Conservation (phyloP, 2,329 filamentous ascomycete genomes). For the Exophiala sp. region DNA sequence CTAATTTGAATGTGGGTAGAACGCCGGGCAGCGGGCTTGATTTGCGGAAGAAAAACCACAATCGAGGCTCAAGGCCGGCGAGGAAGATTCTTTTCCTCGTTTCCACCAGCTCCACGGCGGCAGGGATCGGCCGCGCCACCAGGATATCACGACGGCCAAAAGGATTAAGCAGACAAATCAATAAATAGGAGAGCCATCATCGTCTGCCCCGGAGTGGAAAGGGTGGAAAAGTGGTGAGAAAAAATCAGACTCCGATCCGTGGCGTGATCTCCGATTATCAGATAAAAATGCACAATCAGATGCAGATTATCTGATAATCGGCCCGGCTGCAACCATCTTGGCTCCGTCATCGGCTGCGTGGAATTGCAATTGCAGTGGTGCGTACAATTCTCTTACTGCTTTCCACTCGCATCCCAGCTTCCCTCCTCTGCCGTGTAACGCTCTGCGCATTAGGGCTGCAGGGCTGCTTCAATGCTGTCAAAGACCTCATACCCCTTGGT, state of each 20-base stretch:
- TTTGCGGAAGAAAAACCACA: background rate
- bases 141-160: too few relatives aligned
- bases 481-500: background rate
- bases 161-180: too few relatives aligned
- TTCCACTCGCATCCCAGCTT: background rate
- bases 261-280: background rate
- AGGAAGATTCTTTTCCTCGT: background rate
- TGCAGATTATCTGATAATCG: constrained; percentile 21
- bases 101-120: too few relatives aligned
- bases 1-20: background rate
- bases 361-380: too few relatives aligned
- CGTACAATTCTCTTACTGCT: background rate
- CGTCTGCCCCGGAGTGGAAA: background rate
- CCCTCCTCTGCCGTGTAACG: background rate
- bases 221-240: too few relatives aligned
- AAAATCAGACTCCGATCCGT: too few relatives aligned
- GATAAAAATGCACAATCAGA: constrained; percentile 4
- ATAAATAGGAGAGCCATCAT: too few relatives aligned
- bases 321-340: background rate
- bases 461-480: background rate
- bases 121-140: too few relatives aligned
- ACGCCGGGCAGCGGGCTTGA: background rate
- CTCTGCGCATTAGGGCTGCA: background rate
- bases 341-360: constrained; percentile 15
- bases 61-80: background rate